Evolutionary conservation across 192 early-diverging fungal species (phyloP).

Genomic region (Kappamyces sp.): DNA sequence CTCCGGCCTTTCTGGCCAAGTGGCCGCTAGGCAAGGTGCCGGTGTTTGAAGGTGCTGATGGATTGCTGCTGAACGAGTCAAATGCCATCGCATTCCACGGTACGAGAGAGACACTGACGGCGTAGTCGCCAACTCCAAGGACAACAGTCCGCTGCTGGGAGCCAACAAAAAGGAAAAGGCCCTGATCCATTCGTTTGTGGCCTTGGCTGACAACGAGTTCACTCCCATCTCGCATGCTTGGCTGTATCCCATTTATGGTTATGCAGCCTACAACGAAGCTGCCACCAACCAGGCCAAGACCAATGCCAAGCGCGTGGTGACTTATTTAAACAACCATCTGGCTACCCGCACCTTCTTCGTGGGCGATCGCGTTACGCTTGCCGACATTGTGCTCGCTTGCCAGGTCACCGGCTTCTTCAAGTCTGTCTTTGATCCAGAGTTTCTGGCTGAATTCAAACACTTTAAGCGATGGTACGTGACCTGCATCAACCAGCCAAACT

Average conservation of each 20-base stretch:
- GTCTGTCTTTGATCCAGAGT: conserved; percentile 61
- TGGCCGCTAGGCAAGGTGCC: conserved; percentile 91
- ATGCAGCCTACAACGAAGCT: conserved; percentile 38
- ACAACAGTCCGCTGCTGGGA: conserved; percentile 39
- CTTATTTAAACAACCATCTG: conserved; percentile 72
- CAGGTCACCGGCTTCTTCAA: conserved; percentile 53
- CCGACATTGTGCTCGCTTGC: conserved; percentile 73
- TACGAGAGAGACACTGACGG: conserved; percentile 21
- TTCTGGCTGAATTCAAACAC: conserved; percentile 82
- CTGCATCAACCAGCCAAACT: conserved; percentile 71
- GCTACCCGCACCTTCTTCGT: conserved; percentile 86
- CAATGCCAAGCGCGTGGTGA: conserved; percentile 56
- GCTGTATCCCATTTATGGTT: conserved; percentile 47
- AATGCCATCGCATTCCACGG: conserved; percentile 91
- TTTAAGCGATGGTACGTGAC: conserved; percentile 91
- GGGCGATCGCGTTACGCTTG: conserved; percentile 86
- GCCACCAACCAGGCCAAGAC: conserved; percentile 67
- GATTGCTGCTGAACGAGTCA: conserved; percentile 70
- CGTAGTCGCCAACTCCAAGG: conserved; percentile 44
- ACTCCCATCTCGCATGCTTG: conserved; percentile 36
- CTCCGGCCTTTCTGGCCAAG: conserved; percentile 80
- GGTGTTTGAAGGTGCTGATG: conserved; percentile 76
- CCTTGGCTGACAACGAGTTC: conserved; percentile 50
- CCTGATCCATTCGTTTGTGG: conserved; percentile 45
- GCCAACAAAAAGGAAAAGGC: conserved; percentile 38